Conservation (phyloP, 2,329 filamentous ascomycete species). For the Chaetothyriales sp. region DNA sequence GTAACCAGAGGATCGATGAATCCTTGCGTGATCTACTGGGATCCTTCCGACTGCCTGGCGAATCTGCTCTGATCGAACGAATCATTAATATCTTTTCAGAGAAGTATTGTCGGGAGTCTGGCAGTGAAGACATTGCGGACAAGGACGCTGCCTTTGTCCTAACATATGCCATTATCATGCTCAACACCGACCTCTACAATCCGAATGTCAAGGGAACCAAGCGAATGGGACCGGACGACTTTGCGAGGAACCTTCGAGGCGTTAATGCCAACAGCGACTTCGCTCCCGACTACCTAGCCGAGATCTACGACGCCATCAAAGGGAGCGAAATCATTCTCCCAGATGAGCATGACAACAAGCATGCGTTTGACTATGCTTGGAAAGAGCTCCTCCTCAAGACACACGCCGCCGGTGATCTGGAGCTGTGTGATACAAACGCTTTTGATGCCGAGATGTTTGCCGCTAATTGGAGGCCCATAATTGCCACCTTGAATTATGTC, state of each 20-base stretch:
- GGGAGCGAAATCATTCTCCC: conserved; percentile 90
- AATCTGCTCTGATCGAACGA: conserved; percentile 81
- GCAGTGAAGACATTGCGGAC: conserved; percentile 61
- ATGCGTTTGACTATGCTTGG: conserved; percentile 96
- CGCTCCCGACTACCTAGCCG: conserved; percentile 62
- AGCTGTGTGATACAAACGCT: conserved; percentile 76
- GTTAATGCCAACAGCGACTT: conserved; percentile 81
- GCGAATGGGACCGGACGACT: conserved; percentile 73
- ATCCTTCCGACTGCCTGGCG: conserved; percentile 83
- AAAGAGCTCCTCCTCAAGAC: conserved; percentile 83
- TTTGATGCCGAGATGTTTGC: conserved; percentile 97
- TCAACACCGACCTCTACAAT: conserved; percentile 95
- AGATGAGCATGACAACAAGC: conserved; percentile 91
- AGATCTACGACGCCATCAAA: conserved; percentile 82
- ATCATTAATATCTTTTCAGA: conserved; percentile 80
- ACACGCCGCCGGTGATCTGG: conserved; percentile 55
- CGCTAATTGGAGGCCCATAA: conserved; percentile 85
- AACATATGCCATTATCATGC: conserved; percentile 90
- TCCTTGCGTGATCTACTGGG: conserved; percentile 75
- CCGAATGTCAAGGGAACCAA: conserved; percentile 62
- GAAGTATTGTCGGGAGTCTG: conserved; percentile 58
- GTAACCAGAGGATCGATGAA: conserved; percentile 74
- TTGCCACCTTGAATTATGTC: conserved; percentile 90
- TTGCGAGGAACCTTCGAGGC: conserved; percentile 75
- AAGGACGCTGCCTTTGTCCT: conserved; percentile 81